Evolutionary conservation across 306 rosid genomes (phyloP).

Genomic region (Vigna unguiculata): DNA sequence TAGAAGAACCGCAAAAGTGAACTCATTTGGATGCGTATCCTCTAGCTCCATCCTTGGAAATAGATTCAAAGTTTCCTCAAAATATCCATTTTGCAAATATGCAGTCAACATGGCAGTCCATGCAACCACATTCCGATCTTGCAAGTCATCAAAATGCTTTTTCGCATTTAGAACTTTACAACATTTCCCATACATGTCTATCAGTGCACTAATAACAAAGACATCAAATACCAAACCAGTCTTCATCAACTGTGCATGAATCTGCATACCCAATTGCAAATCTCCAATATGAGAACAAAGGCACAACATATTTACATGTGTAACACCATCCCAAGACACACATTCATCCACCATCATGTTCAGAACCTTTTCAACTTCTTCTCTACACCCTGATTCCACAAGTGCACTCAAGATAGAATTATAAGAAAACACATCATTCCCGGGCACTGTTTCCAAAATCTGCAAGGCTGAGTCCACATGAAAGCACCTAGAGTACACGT

Average conservation of each 20-base stretch:
- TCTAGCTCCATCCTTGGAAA: background rate
- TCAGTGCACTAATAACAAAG: background rate
- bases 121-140: background rate
- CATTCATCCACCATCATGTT: background rate
- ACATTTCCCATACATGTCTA: background rate
- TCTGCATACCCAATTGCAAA: conserved; percentile 23
- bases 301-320: background rate
- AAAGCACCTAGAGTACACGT: background rate
- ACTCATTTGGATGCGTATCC: background rate
- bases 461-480: background rate
- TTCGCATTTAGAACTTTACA: background rate
- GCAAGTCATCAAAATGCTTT: background rate
- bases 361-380: background rate
- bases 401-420: background rate
- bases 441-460: conserved; percentile 1
- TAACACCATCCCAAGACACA: background rate
- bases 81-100: background rate
- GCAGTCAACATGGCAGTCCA: background rate
- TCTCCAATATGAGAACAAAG: background rate
- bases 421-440: background rate
- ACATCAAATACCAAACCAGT: background rate
- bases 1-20: background rate
- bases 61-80: background rate
- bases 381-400: background rate
- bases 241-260: background rate